Evolutionary conservation across 2,329 filamentous ascomycete genomes (phyloP), one percentile per base, ranked within the genome.

Genomic region (Colletotrichum coccodes): DNA sequence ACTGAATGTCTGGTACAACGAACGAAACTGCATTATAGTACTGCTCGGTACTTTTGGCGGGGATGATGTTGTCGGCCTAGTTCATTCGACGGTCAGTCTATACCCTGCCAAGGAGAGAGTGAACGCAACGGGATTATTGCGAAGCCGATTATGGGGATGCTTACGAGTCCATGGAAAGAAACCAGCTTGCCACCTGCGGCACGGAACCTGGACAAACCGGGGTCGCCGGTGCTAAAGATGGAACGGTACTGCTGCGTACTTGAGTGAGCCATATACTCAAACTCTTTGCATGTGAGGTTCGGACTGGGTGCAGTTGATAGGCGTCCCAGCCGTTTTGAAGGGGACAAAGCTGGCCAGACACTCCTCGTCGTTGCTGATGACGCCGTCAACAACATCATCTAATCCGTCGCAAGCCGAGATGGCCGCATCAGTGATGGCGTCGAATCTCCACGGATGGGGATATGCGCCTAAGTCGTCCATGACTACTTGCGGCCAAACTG

Each of bases 331-430:
- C 21, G 40, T 21, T 2, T 26, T 30, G 23, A 58, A 63, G 21
- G 67, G 70, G 16, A 70, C 49, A 9, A 65, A 68, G 75, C 42
- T 49, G 16, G 4, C 9, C 4, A 61, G 32, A 16, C 63, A 66
- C 1, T 23, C n/a, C 8, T 62, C 49, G 23, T 16, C 21, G 23
- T 81, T 78, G 52, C 77, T 79, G 42, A 88, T 79, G 59, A 87
- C 83, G 28, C 76, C 77, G 70, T 88, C 85, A 4, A 76, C 72
- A 2, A 85, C 72, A 12, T 85, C 84, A 70, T 87, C 85, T 40
- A 81, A 79, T 7, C 71, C 71, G 70, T 88, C 86, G 71, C 86
- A 88, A 46, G 84, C 80, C 21, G 73, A 71, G 21, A 84, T 62
- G 4, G 84, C 82, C 40, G 84, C 83, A 0, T 75, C 76, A 1